Percentiles rank a stretch among this genome's conserved stretches.
These are phyloP conservation scores for Adansonia madagascariensis DNA, from an alignment of 441 rosid genomes.

Conservation along the genomic window DNA sequence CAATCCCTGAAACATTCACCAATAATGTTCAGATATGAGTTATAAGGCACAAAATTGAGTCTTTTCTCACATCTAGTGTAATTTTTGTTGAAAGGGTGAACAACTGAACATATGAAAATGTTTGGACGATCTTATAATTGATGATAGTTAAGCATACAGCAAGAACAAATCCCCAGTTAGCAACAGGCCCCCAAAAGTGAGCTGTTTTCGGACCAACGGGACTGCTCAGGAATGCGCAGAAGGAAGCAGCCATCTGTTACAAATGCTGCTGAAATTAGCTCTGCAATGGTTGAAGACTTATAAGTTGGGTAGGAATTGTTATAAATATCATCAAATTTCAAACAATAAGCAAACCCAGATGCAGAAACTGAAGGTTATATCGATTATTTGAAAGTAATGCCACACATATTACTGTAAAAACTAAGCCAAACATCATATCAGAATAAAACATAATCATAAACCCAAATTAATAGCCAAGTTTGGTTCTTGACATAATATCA, in stretches of 20 bases:
- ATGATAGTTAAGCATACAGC: conserved; percentile 59
- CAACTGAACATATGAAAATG: neutral
- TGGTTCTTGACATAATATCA: no score
- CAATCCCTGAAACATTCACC: conserved; percentile 61
- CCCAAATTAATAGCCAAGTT: neutral
- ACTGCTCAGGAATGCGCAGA: conserved; percentile 83
- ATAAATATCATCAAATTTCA: neutral
- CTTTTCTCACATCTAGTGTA: neutral
- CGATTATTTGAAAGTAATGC: neutral
- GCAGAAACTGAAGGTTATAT: neutral
- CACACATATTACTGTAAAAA: neutral
- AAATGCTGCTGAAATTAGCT: conserved; percentile 14
- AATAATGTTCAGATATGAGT: conserved; percentile 14
- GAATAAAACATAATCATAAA: no score
- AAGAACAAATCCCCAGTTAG: conserved; percentile 92
- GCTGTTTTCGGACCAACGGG: conserved; percentile 96
- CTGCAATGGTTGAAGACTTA: neutral
- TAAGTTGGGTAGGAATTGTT: neutral
- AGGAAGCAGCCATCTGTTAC: conserved; percentile 55
- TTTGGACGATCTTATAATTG: neutral
- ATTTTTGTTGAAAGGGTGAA: neutral
- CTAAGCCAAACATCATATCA: neutral
- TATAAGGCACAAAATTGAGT: neutral
- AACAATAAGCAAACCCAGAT: neutral
- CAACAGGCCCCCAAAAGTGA: conserved; percentile 97